Conservation (phyloP, 306 rosid genomes). For the Begonia masoniana region DNA sequence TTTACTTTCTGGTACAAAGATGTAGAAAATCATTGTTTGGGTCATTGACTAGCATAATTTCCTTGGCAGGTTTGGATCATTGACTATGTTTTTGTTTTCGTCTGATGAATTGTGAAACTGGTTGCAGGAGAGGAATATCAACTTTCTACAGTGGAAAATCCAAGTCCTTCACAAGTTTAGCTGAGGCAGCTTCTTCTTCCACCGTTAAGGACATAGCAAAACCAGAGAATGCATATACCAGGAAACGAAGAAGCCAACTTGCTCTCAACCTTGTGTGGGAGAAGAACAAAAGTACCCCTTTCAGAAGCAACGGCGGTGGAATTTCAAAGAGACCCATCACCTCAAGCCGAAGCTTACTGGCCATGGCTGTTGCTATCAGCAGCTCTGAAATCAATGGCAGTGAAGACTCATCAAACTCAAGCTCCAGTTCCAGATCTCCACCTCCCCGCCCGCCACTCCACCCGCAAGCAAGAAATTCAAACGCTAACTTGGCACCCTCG, state of each 20-base stretch:
- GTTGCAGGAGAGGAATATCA: slow-evolving; percentile 75
- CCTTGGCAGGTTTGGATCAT: no score
- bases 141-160: slow-evolving; percentile 67
- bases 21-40: no score
- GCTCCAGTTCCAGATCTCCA: slow-evolving; percentile 22
- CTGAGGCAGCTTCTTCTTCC: slow-evolving; percentile 34
- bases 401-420: slow-evolving; percentile 38
- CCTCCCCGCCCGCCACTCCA: slow-evolving; percentile 39
- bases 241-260: slow-evolving; percentile 58
- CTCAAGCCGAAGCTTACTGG: slow-evolving; percentile 55
- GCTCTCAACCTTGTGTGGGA: slow-evolving; percentile 51
- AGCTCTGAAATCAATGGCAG: slow-evolving; percentile 47
- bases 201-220: slow-evolving; percentile 51
- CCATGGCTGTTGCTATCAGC: slow-evolving; percentile 63
- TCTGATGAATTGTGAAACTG: background rate
- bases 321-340: slow-evolving; percentile 65
- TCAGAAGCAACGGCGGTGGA: slow-evolving; percentile 44
- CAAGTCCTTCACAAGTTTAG: slow-evolving; percentile 59
- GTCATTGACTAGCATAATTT: no score
- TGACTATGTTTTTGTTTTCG: background rate
- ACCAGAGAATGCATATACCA: slow-evolving; percentile 65
- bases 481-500: slow-evolving; percentile 3
- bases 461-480: slow-evolving; percentile 17
- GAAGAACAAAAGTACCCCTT: slow-evolving; percentile 37
- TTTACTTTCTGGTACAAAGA: no score